A percentile compares a stretch with the other conserved stretches of the same genome.
phyloP scores from a whole-genome alignment of 345 rosid species.

The Kernera saxatilis region DNA sequence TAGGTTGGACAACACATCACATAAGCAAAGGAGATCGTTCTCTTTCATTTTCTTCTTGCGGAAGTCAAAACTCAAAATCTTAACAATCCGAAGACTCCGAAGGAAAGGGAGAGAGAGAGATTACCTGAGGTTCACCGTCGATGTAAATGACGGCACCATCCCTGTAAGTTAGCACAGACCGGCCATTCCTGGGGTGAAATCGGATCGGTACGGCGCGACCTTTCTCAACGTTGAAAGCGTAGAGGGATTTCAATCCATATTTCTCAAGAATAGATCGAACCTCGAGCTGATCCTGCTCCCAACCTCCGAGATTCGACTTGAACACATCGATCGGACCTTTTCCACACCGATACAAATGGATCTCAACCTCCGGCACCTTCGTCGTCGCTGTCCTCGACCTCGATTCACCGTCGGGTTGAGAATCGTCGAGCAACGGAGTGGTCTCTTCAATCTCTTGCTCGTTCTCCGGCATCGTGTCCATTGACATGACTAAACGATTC shows the following conservation, averaged over 20 bases:
- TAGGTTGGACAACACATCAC: background rate
- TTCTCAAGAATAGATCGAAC: slow-evolving; percentile 67
- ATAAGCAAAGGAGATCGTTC: background rate
- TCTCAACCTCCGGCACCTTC: slow-evolving; percentile 73
- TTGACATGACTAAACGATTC: slow-evolving; percentile 16
- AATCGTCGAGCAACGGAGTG: slow-evolving; percentile 11
- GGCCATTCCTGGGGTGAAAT: slow-evolving; percentile 68
- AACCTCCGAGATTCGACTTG: slow-evolving; percentile 69
- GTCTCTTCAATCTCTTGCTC: slow-evolving; percentile 47
- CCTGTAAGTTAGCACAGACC: slow-evolving; percentile 60
- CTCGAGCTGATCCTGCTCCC: slow-evolving; percentile 89
- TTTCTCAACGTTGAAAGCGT: slow-evolving; percentile 58
- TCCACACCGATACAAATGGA: slow-evolving; percentile 61
- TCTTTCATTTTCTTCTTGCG: background rate
- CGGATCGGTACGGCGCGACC: slow-evolving; percentile 85
- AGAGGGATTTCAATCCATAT: slow-evolving; percentile 66
- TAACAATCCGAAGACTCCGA: background rate
- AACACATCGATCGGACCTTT: slow-evolving; percentile 85
- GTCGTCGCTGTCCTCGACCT: slow-evolving; percentile 32
- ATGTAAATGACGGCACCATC: slow-evolving; percentile 68
- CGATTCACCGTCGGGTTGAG: slow-evolving; percentile 6
- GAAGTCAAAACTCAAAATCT: background rate
- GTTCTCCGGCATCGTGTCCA: slow-evolving; percentile 16
- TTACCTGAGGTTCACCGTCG: slow-evolving; percentile 90
- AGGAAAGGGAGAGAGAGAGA: background rate